A percentile compares a stretch with the other conserved stretches of the same genome.
Conservation (phyloP, 2,329 filamentous ascomycete species). For the Phaeophleospora eucalypticola region DNA sequence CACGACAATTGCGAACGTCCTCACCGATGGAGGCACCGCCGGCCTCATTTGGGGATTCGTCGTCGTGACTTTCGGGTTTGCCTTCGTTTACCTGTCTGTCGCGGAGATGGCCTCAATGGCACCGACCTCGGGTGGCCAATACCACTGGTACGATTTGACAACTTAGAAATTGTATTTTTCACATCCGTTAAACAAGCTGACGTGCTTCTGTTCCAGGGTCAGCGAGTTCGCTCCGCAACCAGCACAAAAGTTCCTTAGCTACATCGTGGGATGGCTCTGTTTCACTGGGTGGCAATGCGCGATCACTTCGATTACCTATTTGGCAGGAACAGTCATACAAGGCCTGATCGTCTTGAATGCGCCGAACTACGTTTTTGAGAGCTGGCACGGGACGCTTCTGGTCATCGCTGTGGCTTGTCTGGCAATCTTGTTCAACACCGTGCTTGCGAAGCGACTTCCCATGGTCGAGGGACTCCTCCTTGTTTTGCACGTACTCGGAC, state of each 20-base stretch:
- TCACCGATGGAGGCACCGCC: conserved; percentile 27
- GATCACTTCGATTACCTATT: conserved; percentile 12
- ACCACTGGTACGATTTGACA: no score
- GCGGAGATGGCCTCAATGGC: conserved; percentile 35
- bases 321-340: conserved; percentile 18
- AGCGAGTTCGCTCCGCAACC: conserved; percentile 37
- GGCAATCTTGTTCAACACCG: conserved; percentile 41
- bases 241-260: conserved; percentile 40
- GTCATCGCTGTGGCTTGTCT: conserved; percentile 41
- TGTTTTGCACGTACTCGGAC: conserved; percentile 50
- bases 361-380: conserved; percentile 3
- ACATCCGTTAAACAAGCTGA: background rate
- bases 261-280: conserved; percentile 29
- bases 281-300: conserved; percentile 19
- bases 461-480: conserved; percentile 47
- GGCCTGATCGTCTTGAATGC: conserved; percentile 17
- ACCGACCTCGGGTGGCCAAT: conserved; percentile 31
- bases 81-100: conserved; percentile 31
- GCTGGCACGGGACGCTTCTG: conserved; percentile 50
- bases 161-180: no score
- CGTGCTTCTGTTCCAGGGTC: no score
- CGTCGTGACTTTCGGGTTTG: conserved; percentile 32
- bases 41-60: conserved; percentile 35
- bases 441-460: conserved; percentile 42
- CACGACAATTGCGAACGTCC: no score